Conservation (phyloP, 2,329 filamentous ascomycete genomes). For the Botrytis medusae region DNA sequence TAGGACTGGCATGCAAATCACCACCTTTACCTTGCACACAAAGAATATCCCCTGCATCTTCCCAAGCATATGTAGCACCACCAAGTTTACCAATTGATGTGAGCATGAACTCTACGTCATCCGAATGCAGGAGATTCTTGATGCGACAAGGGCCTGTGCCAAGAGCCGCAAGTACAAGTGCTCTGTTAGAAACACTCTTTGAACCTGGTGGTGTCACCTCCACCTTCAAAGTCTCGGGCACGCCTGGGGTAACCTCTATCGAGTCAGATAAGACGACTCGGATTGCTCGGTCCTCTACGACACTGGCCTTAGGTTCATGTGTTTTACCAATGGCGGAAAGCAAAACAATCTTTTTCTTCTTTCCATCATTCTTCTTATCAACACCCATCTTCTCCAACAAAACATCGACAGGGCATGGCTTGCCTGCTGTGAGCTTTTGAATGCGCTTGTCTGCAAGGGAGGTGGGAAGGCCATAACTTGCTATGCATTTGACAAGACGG, state of each 20-base stretch:
- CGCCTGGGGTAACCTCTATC: slow-evolving; percentile 69
- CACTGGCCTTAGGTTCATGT: slow-evolving; percentile 81
- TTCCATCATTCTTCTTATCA: slow-evolving; percentile 97
- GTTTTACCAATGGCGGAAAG: slow-evolving; percentile 87
- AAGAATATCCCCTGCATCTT: slow-evolving; percentile 88
- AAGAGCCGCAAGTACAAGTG: slow-evolving; percentile 88
- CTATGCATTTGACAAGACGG: slow-evolving; percentile 85
- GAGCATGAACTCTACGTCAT: slow-evolving; percentile 97
- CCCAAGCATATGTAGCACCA: slow-evolving; percentile 88
- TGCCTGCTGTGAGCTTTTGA: slow-evolving; percentile 77
- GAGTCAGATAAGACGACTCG: slow-evolving; percentile 79
- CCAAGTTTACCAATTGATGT: slow-evolving; percentile 83
- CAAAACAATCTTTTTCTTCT: slow-evolving; percentile 93
- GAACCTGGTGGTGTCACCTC: slow-evolving; percentile 89
- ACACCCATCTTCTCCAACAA: slow-evolving; percentile 92
- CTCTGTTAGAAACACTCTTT: slow-evolving; percentile 96
- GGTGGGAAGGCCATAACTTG: slow-evolving; percentile 88
- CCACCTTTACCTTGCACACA: slow-evolving; percentile 92
- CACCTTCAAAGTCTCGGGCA: slow-evolving; percentile 64
- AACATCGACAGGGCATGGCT: slow-evolving; percentile 81
- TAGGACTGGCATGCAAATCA: slow-evolving; percentile 69
- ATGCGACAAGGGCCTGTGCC: slow-evolving; percentile 83
- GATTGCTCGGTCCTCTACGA: slow-evolving; percentile 84
- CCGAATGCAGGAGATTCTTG: slow-evolving; percentile 90
- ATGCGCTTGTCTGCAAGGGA: slow-evolving; percentile 82